A percentile compares a stretch with the other conserved stretches of the same genome.
phyloP scores from a whole-genome alignment of 306 rosid species.

The Cicer bijugum region DNA sequence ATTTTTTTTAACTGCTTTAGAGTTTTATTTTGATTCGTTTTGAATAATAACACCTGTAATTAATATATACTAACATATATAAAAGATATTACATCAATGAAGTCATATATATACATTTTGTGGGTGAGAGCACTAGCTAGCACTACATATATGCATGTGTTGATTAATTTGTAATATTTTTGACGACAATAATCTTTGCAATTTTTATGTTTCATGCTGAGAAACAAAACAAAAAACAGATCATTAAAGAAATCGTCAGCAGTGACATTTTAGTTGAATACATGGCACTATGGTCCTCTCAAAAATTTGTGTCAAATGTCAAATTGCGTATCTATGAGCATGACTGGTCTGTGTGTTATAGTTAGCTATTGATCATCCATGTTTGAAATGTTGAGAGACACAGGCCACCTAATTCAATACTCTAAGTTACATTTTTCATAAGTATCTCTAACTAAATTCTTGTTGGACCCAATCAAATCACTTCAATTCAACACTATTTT shows the following conservation, averaged over 20 bases:
- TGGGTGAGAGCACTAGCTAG: too few species aligned
- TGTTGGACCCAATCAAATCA: constrained; percentile 58
- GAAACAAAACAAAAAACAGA: not conserved
- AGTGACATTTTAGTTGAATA: constrained; percentile 39
- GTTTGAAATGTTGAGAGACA: constrained; percentile 51
- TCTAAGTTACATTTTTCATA: constrained; percentile 38
- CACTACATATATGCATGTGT: too few species aligned
- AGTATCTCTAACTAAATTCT: constrained; percentile 61
- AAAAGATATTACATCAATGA: too few species aligned
- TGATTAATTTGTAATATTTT: too few species aligned
- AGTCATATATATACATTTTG: too few species aligned
- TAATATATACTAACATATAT: too few species aligned
- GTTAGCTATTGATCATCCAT: constrained; percentile 44
- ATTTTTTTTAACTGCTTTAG: too few species aligned
- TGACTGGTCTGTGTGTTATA: constrained; percentile 24
- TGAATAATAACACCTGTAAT: too few species aligned
- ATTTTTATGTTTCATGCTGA: too few species aligned
- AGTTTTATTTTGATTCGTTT: too few species aligned
- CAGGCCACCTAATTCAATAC: constrained; percentile 58
- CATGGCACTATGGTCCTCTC: constrained; percentile 6
- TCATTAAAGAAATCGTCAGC: not conserved
- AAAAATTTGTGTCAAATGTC: not conserved
- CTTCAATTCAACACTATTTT: constrained; percentile 32
- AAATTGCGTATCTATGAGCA: constrained; percentile 39
- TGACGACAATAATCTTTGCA: too few species aligned